Base-by-base conservation (phyloP, 495 filamentous ascomycete genomes). In the Cercophora samala region DNA sequence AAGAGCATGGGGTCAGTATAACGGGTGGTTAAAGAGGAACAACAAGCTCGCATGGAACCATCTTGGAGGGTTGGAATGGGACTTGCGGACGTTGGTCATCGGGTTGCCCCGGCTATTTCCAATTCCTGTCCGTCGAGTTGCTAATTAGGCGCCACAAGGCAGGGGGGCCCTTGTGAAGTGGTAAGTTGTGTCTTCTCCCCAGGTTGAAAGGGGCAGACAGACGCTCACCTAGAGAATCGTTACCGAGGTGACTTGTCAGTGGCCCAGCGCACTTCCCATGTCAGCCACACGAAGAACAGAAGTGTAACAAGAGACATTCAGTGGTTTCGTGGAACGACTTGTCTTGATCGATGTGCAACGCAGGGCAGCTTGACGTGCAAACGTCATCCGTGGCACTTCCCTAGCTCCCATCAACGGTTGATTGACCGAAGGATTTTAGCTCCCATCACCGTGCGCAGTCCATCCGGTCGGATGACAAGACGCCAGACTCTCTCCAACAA, bases 21-120 rank as follows among this genome's bases (percentile, higher is more conserved):
- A 17, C 13, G 37, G 37, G 37, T 46, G 37, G 37, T 9, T 18
- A 19, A 6, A 56, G 5, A 19, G 53, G 53, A 19, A 18, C 53
- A 56, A 23, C 53, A 56, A 46, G n/a, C 53, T 56, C 22, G 53
- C 53, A 56, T 56, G 53, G 2, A 56, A 23, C 53, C 53, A 56
- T 56, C 53, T 56, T 19, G 22, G n/a, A 56, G 22, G 53, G 53
- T 56, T 46, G 37, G 37, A 9, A 9, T 46, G 37, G 37, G 37
- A 46, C 37, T 46, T 2, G 53, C 22, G n/a, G 53, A 19, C 53
- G 19, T 21, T 56, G n/a, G 6, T 18, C 53, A 56, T 21, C 53
- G 53, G 13, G 21, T 18, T 21, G n/a, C 22, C 11, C 53, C 52
- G 17, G 52, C 26, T 54, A 11, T 21, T 54, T 5, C 6, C 53